Percentiles rank a stretch among this genome's conserved stretches.
Evolutionary conservation across 495 filamentous ascomycete genomes (phyloP).

Genomic region (Aspergillus steynii): DNA sequence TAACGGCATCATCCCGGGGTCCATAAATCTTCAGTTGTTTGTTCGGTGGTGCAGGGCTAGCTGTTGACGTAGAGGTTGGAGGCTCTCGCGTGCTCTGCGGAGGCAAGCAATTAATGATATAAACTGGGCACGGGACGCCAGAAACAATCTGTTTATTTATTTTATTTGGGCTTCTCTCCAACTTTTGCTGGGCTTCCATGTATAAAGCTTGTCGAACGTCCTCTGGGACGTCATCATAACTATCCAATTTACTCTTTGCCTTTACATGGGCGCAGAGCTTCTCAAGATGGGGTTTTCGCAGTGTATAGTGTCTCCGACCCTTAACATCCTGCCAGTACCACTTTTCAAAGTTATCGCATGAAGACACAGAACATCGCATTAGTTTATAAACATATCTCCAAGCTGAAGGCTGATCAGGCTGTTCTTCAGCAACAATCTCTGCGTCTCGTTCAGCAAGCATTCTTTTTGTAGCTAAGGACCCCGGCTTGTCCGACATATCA

Average conservation of each 20-base stretch:
- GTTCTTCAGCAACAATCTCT: neutral
- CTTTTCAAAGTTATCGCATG: neutral
- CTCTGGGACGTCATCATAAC: neutral
- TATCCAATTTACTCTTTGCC: neutral
- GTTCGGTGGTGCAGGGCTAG: neutral
- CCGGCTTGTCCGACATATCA: no score
- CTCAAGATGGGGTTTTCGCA: neutral
- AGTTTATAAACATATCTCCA: neutral
- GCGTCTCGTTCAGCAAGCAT: neutral
- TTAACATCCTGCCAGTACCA: neutral
- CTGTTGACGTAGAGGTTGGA: neutral
- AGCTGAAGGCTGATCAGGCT: neutral
- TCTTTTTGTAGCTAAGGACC: neutral
- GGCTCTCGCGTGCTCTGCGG: neutral
- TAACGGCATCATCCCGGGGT: neutral
- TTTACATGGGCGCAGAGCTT: neutral
- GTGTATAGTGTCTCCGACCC: neutral
- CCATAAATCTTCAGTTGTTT: neutral
- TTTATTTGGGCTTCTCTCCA: neutral
- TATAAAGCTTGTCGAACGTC: neutral
- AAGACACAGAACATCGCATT: neutral
- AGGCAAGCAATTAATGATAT: neutral
- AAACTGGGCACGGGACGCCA: neutral
- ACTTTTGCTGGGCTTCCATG: neutral
- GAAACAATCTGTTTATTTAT: neutral